Conservation (phyloP, 257 asterid genomes). For the Solanum etuberosum region DNA sequence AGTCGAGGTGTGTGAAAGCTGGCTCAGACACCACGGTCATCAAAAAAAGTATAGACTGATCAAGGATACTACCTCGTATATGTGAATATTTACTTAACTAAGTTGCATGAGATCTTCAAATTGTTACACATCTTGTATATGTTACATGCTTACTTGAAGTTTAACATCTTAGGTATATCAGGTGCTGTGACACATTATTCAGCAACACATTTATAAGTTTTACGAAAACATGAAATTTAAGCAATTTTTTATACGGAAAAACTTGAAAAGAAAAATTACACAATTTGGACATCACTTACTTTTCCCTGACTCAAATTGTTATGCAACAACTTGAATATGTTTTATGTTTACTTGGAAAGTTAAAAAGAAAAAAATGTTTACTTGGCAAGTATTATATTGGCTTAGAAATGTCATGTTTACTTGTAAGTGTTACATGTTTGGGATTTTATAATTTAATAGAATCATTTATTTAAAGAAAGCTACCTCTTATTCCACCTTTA, state of each 20-base stretch:
- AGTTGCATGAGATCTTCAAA: not conserved
- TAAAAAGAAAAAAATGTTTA: not conserved
- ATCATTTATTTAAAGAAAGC: not conserved
- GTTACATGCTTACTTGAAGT: not conserved
- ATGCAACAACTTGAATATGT: not conserved
- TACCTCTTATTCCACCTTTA: not conserved
- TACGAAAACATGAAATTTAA: not conserved
- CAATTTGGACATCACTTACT: not conserved
- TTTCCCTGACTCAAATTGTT: not conserved
- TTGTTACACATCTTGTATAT: not conserved
- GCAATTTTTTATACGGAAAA: not conserved
- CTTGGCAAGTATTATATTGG: not conserved
- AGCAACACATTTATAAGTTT: not conserved
- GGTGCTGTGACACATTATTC: not conserved
- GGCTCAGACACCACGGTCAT: not conserved
- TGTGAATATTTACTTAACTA: not conserved
- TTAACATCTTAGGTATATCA: not conserved
- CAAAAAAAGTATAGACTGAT: not conserved
- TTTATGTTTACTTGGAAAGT: not conserved
- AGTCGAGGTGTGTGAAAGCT: not conserved
- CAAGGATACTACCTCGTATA: not conserved
- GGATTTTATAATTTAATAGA: not conserved
- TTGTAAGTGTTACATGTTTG: not conserved
- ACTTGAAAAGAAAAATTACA: not conserved
- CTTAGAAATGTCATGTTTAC: not conserved